Base-by-base conservation (phyloP, 768 basidiomycete species). In the Panus rudis region DNA sequence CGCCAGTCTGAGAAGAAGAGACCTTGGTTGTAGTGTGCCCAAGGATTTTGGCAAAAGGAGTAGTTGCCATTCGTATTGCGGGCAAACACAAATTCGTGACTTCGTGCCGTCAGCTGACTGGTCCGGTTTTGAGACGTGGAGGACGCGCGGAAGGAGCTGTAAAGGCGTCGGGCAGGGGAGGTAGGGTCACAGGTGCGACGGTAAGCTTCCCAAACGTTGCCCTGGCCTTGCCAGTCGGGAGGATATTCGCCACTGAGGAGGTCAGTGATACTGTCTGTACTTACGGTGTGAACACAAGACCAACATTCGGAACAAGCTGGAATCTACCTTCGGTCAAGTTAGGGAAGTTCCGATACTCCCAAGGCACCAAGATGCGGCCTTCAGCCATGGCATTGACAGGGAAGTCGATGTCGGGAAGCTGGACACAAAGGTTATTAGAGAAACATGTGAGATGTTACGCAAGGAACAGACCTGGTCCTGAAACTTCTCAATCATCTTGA, bases 1-100 rank as follows among this genome's bases (percentile, higher is more conserved):
- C 93, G 72, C 88, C 91, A 96, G 63, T 99, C 94, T 14, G 89
- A 90, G 75, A 96, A 98, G 64, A 96, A 97, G 63, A 92, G 92
- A 10, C 93, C 92, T 58, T 98, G 96, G 22, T 75, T 73, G 56
- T 86, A 81, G 52, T 84, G 92, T 16, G 85, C 81, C 65, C 88
- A 84, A 0, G 94, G 92, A 25, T 78, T 68, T 24, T 66, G 56
- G 63, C 96, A 99, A 57, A 86, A 92, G 56, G 93, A 81, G 48
- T 78, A 72, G 4, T 69, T 67, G 40, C 78, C 70, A n/a, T 87
- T 79, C 8, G 81, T 79, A 2, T 63, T 63, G 22, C 64, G 51
- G 11, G 69, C 67, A 60, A 98, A 97, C 0, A 59, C 53, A 55
- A 92, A 84, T 46, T 84, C 79, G 19, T 71, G 61, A 63, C 30